Percentiles rank a stretch among this genome's conserved stretches.
Conservation (phyloP, 2,329 filamentous ascomycete genomes). For the Dactylonectria estremocensis region DNA sequence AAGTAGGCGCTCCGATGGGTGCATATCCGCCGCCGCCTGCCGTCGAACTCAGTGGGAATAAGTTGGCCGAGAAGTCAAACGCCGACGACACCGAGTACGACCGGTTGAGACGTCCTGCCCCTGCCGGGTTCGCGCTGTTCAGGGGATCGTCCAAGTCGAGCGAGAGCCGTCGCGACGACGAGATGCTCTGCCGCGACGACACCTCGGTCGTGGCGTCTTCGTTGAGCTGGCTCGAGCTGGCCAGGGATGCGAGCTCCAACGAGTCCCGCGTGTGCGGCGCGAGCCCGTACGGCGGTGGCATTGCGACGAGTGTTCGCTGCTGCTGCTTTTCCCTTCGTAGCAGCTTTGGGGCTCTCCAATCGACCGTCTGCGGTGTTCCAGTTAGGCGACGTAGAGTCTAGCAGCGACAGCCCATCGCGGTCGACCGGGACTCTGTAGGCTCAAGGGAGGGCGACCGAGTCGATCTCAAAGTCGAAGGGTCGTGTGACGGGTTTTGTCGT, state of each 20-base stretch:
- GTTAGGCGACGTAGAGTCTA: conserved; percentile 37
- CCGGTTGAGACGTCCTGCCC: conserved; percentile 65
- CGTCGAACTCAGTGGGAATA: conserved; percentile 93
- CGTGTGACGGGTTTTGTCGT: conserved; percentile 32
- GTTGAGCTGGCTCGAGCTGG: conserved; percentile 77
- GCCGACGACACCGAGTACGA: conserved; percentile 93
- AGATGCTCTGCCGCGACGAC: conserved; percentile 87
- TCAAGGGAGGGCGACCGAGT: conserved; percentile 27
- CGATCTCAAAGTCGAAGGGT: conserved; percentile 21
- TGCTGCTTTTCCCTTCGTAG: conserved; percentile 23
- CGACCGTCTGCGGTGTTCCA: conserved; percentile 33
- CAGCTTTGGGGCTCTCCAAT: conserved; percentile 25
- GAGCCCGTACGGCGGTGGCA: conserved; percentile 59
- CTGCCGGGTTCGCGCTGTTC: conserved; percentile 67
- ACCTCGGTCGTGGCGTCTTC: conserved; percentile 73
- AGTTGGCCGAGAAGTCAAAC: conserved; percentile 94
- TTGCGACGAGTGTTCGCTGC: conserved; percentile 51
- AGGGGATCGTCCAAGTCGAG: conserved; percentile 87
- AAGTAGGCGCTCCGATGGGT: conserved; percentile 83
- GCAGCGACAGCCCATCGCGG: conserved; percentile 48
- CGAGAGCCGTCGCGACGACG: conserved; percentile 92
- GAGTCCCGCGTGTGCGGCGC: conserved; percentile 82
- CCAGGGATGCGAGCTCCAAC: conserved; percentile 94
- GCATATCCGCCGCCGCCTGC: conserved; percentile 82
- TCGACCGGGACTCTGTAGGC: conserved; percentile 19